Evolutionary conservation across 208 protist genomes (phyloP).

Genomic region (Eutreptiella sp.): DNA sequence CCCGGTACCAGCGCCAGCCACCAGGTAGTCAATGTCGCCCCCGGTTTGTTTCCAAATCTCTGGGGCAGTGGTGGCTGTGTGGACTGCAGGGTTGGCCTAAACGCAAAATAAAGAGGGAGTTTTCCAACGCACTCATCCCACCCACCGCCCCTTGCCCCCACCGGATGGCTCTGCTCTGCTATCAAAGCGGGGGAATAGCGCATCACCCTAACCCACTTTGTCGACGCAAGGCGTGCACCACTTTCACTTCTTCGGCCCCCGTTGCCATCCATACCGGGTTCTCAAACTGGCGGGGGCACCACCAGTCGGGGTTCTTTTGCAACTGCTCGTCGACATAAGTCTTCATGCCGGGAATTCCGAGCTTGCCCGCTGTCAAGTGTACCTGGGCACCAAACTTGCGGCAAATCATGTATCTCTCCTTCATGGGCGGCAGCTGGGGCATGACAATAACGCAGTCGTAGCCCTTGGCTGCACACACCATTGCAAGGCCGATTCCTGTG

Average conservation of each 20-base stretch:
- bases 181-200: no score
- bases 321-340: slow-evolving; percentile 64
- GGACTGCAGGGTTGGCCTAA: slow-evolving; percentile 70
- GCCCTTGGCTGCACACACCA: slow-evolving; percentile 40
- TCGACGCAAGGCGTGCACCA: no score
- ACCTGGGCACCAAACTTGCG: slow-evolving; percentile 73
- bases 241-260: no score
- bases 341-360: slow-evolving; percentile 75
- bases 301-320: slow-evolving; percentile 48
- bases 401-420: slow-evolving; percentile 59
- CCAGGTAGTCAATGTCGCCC: slow-evolving; percentile 41
- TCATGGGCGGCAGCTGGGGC: slow-evolving; percentile 42
- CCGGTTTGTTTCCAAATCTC: slow-evolving; percentile 73
- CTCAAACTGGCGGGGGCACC: slow-evolving; percentile 70
- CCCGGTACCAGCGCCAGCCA: no score
- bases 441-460: slow-evolving; percentile 42
- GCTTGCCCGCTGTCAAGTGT: slow-evolving; percentile 66
- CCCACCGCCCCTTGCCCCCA: no score
- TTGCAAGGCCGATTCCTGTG: slow-evolving; percentile 46
- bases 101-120: no score
- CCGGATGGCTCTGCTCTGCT: no score
- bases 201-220: no score
- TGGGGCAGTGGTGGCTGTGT: slow-evolving; percentile 77
- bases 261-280: no score
- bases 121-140: no score